Base-by-base conservation (phyloP, 2,329 filamentous ascomycete species). In the Fusarium ambrosium region DNA sequence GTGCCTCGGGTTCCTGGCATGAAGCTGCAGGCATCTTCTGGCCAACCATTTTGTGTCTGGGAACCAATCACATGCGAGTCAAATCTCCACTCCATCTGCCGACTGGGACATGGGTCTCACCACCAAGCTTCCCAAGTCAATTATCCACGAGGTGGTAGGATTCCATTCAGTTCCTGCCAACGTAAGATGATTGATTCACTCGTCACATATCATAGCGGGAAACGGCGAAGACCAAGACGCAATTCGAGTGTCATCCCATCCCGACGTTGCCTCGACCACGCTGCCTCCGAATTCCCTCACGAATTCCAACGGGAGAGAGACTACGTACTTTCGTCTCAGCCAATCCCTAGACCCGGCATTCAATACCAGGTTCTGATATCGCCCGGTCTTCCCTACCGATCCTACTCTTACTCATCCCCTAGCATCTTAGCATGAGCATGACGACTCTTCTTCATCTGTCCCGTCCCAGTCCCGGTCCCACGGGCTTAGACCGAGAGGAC, bases 1-100 rank as follows among this genome's bases (percentile, higher is more conserved):
- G 27, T 65, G 68, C 71, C 41, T 74, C 64, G 72, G 72, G 72
- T 74, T 74, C 72, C 72, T 74, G 72, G 56, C 72, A 74, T 72
- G 62, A 59, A 29, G n/a, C 18, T n/a, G 62, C 69, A 62, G 39
- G 72, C 65, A 67, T 62, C 34, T 51, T 10, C 36, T 18, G 6
- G 11, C 71, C 36, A 69, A 69, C 64, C 73, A 56, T 60, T 65
- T 51, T 16, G 8, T 14, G 11, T 13, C 4, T 16, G 9, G 2
- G 13, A 51, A 13, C 63, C 55, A 71, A 73, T 63, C 13, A 61
- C 2, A 34, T 24, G 8, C 8, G 22, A 32, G 22, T 34, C 51
- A 62, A 45, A 4, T 2, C 24, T 32, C 45, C 34, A 32, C 32
- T 66, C 5, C 22, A 34, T 32, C 34, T 60, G 34, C 11, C 48